Evolutionary conservation across 805 yeast species (phyloP).

Genomic region (Komagataella pseudopastoris): DNA sequence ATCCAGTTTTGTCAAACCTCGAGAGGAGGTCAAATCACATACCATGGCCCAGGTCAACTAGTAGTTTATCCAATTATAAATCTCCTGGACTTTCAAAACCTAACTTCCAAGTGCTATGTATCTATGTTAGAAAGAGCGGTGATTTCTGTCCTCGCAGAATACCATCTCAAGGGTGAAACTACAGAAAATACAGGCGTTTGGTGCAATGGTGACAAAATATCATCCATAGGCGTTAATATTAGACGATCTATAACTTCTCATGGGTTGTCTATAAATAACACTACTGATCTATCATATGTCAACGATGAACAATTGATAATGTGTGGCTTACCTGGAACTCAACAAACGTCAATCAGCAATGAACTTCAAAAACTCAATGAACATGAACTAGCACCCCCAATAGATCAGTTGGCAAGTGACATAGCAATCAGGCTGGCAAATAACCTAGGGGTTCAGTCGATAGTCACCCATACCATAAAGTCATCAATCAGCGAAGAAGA

Average conservation of each 20-base stretch:
- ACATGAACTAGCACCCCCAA: not conserved
- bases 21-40: conserved; percentile 93
- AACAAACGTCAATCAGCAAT: conserved; percentile 35
- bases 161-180: conserved; percentile 29
- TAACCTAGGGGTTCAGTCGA: not conserved
- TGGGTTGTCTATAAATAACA: conserved; percentile 75
- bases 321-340: conserved; percentile 66
- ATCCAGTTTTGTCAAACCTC: conserved; percentile 64
- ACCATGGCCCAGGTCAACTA: conserved; percentile 93
- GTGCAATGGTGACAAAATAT: conserved; percentile 55
- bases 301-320: conserved; percentile 51
- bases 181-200: conserved; percentile 85
- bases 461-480: not conserved
- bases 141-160: conserved; percentile 5
- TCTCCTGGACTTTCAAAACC: conserved; percentile 39
- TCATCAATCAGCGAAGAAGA: not conserved
- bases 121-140: conserved; percentile 29
- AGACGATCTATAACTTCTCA: conserved; percentile 78
- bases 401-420: not conserved
- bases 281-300: conserved; percentile 59
- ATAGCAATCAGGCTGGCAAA: not conserved
- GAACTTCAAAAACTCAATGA: not conserved
- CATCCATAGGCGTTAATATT: conserved; percentile 82
- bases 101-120: conserved; percentile 39
- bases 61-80: conserved; percentile 77